phyloP scores from a whole-genome alignment of 176 grass and related monocot species.

The Aegilops speltoides region DNA sequence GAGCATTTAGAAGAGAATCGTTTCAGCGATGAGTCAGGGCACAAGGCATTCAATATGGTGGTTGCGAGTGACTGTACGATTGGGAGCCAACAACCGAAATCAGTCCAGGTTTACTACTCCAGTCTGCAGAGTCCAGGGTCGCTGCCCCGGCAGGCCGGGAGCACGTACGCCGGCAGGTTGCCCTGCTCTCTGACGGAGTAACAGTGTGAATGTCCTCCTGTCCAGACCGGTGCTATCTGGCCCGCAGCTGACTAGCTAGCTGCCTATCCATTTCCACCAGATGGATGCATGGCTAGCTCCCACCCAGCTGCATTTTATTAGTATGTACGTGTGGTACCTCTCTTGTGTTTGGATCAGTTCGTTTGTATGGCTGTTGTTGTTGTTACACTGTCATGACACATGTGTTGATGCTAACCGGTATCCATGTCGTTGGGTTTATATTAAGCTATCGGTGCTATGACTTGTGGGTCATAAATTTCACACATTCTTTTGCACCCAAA shows the following conservation, averaged over 20 bases:
- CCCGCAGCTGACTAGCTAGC: constrained; percentile 1
- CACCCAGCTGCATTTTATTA: constrained; percentile 13
- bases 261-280: constrained; percentile 12
- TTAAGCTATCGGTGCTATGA: neutral
- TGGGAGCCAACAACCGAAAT: no score
- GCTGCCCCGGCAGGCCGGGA: no score
- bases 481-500: neutral
- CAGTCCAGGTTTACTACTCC: no score
- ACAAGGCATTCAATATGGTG: no score
- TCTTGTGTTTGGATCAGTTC: constrained; percentile 8
- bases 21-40: no score
- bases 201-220: constrained; percentile 7
- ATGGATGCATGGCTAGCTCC: neutral
- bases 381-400: constrained; percentile 7
- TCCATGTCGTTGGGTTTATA: neutral
- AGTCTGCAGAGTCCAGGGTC: no score
- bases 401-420: neutral
- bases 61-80: no score
- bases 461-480: neutral
- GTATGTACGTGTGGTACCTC: neutral
- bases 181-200: neutral
- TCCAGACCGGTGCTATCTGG: neutral
- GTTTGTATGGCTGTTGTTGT: neutral
- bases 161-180: no score
- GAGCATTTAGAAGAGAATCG: no score